Percentiles rank a stretch among this genome's conserved stretches.
phyloP scores from a whole-genome alignment of 164 flowering plant species.

The Vitis amurensis region DNA sequence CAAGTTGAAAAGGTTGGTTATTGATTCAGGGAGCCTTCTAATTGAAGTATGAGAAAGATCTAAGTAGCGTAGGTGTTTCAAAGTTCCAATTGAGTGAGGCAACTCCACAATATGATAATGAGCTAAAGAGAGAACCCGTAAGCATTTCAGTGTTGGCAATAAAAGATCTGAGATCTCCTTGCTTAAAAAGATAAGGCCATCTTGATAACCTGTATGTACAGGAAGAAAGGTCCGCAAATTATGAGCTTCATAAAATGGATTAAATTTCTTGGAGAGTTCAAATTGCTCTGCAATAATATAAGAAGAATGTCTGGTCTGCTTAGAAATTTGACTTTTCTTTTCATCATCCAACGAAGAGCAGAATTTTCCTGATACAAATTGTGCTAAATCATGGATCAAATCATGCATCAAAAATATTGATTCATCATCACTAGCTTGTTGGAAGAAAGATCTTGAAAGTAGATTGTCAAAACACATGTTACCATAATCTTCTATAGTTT shows the following conservation, averaged over 20 bases:
- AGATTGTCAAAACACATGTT: constrained; percentile 3
- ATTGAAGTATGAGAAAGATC: neutral
- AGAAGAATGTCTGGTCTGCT: constrained; percentile 6
- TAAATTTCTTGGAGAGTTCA: constrained; percentile 13
- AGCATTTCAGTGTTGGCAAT: neutral
- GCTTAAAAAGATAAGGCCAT: no score
- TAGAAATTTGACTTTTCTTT: no score
- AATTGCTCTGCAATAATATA: no score
- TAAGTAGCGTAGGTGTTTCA: constrained; percentile 5
- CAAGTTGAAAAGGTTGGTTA: constrained; percentile 3
- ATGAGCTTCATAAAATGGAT: neutral
- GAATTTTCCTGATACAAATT: constrained; percentile 6
- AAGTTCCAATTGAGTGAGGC: constrained; percentile 6
- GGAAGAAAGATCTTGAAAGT: constrained; percentile 12
- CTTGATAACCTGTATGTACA: neutral
- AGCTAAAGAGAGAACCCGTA: constrained; percentile 11
- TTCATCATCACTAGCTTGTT: neutral
- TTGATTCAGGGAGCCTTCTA: neutral
- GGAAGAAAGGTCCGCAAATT: constrained; percentile 16
- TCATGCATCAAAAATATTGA: constrained; percentile 16
- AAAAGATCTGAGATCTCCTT: neutral
- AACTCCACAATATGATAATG: neutral
- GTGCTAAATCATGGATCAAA: constrained; percentile 7
- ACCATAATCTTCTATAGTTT: constrained; percentile 7
- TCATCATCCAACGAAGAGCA: constrained; percentile 6